Evolutionary conservation across 441 rosid genomes (phyloP), one percentile per base, ranked within the genome.

Genomic region (Populus hybrid): DNA sequence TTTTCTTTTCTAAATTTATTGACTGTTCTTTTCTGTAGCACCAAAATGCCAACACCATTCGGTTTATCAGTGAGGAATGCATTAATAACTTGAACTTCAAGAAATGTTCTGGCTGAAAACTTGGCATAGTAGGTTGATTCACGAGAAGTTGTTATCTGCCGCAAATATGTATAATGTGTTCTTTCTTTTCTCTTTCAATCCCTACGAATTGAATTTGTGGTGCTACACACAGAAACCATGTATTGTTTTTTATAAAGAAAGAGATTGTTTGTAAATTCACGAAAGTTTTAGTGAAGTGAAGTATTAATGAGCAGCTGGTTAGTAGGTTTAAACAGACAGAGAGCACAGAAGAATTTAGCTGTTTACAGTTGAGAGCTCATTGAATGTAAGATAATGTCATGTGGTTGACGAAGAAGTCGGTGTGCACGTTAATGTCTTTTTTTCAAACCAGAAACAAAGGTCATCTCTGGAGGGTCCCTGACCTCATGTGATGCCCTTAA

Each of bases 401-500:
- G 54, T 28, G 26, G n/a, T 8, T 63, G 28, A 14, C 23, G 57
- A 63, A 73, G 82, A 63, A 73, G 82, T 71, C 9, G 46, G 69
- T 61, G 78, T 46, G 78, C 83, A 76, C 76, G 74, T 75, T 82
- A 1, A 82, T 18, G 24, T 80, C 83, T 32, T 78, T 68, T 68
- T 70, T 79, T 73, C 84, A 73, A 68, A n/a, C 71, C 50, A 24
- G 7, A 70, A 73, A 76, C 24, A 61, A 46, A 57, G 0, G 59
- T 72, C 78, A 69, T 75, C 36, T 65, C 23, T 32, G n/a, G 50
- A 73, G 78, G 89, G 87, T 73, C 86, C 87, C 84, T 74, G 74
- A 28, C 73, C 80, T 82, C 86, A 84, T 81, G 90, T 86, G 91
- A 86, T 8, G 64, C 78, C 66, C 82, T 81, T 86, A 85, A 86